Evolutionary conservation across 2,329 filamentous ascomycete genomes (phyloP).

Genomic region (Aspergillus floridensis): DNA sequence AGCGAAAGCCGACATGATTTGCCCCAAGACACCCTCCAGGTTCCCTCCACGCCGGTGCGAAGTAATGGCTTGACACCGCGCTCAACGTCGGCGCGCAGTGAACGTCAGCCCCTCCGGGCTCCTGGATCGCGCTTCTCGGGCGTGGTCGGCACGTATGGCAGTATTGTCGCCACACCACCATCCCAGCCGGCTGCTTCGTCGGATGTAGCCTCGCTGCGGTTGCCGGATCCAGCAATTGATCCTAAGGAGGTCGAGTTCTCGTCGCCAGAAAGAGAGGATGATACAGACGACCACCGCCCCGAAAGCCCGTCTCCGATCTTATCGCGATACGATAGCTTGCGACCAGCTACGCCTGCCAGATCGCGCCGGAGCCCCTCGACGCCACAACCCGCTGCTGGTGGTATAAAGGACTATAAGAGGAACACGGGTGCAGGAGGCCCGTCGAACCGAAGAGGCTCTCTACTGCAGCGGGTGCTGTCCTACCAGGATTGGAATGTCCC

Average conservation of each 20-base stretch:
- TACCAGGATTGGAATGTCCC: conserved; percentile 38
- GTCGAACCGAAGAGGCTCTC: conserved; percentile 22
- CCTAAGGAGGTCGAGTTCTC: conserved; percentile 31
- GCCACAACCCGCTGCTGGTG: conserved; percentile 5
- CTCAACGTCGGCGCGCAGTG: conserved; percentile 39
- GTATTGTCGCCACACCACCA: conserved; percentile 57
- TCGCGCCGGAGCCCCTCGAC: conserved; percentile 10
- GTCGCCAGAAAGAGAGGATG: conserved; percentile 12
- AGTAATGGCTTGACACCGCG: conserved; percentile 28
- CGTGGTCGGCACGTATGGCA: conserved; percentile 57
- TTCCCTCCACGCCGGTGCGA: conserved; percentile 14
- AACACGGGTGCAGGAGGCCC: conserved; percentile 27
- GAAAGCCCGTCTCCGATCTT: conserved; percentile 28
- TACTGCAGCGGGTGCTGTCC: conserved; percentile 43
- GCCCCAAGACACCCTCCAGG: conserved; percentile 13
- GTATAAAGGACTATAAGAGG: conserved; percentile 16
- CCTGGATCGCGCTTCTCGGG: conserved; percentile 36
- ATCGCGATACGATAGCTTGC: conserved; percentile 17
- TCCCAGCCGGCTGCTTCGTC: conserved; percentile 34
- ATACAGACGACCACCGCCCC: conserved; percentile 17
- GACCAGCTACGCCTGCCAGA: conserved; percentile 5
- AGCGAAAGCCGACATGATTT: conserved; percentile 21
- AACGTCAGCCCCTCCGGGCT: conserved; percentile 35
- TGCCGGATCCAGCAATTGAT: conserved; percentile 62
- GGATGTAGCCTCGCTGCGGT: conserved; percentile 52